Percentiles rank a stretch among this genome's conserved stretches.
Evolutionary conservation across 148 eudicot species (phyloP).

Genomic region (Cornus suecica): DNA sequence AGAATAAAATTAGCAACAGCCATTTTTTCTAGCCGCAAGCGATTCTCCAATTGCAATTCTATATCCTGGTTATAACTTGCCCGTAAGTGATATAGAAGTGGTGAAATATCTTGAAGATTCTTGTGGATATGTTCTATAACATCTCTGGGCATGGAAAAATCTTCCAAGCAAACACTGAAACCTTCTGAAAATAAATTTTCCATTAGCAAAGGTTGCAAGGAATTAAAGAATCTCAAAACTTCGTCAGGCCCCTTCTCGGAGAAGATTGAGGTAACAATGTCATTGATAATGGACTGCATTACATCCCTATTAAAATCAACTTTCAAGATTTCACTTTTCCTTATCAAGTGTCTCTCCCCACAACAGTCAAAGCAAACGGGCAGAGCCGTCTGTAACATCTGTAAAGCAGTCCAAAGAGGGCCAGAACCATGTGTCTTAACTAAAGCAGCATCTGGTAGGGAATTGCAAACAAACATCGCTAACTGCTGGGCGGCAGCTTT

Average conservation of each 20-base stretch:
- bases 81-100: conserved; percentile 48
- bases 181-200: conserved; percentile 72
- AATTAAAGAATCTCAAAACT: conserved; percentile 61
- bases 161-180: conserved; percentile 68
- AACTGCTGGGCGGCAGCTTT: conserved; percentile 71
- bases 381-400: conserved; percentile 63
- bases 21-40: conserved; percentile 40
- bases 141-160: conserved; percentile 47
- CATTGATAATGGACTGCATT: conserved; percentile 53
- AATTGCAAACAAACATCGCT: conserved; percentile 54
- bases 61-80: conserved; percentile 55
- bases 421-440: conserved; percentile 40
- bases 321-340: conserved; percentile 49
- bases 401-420: conserved; percentile 74
- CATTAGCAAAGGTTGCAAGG: conserved; percentile 83
- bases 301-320: conserved; percentile 57
- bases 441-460: conserved; percentile 55
- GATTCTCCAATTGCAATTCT: conserved; percentile 60
- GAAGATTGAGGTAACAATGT: conserved; percentile 58
- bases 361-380: conserved; percentile 58
- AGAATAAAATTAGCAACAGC: conserved; percentile 57
- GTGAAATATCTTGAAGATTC: conserved; percentile 47
- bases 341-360: conserved; percentile 52
- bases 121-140: conserved; percentile 36
- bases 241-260: conserved; percentile 71